Base-by-base conservation (phyloP, 2,329 filamentous ascomycete species). In the Periconia macrospinosa region DNA sequence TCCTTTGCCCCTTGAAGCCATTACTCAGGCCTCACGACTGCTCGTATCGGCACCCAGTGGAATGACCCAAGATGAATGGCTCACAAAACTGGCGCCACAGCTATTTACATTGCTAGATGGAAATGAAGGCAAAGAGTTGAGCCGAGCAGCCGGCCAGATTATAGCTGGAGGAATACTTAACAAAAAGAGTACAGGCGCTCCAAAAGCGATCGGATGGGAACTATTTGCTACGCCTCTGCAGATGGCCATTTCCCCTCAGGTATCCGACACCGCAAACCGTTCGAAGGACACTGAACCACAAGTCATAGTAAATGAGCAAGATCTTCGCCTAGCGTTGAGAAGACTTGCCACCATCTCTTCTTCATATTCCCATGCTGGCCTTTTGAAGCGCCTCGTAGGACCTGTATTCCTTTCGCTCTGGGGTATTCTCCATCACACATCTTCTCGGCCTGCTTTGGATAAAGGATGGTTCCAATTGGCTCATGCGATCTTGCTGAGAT, bases 131-230 rank as follows among this genome's bases (percentile, higher is more conserved):
- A 73, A 75, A 14, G 85, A 86, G 57, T 74, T 88, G 51, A 79
- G 79, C 45, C 84, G 79, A 64, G 84, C 81, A 11, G 83, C 84
- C 11, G 79, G 83, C 0, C 86, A 86, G 59, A 79, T 88, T 17
- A 85, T 88, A 57, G 84, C 84, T 1, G 87, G 84, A 63, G 87
- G 88, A 0, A 84, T 91, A 17, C 69, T 91, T 9, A 87, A 86
- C 2, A 83, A 81, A 53, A 86, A 80, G 62, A 77, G 81, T 23
- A 84, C 80, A 47, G 88, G 88, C 11, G 85, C 86, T 7, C 86
- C 86, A 46, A 86, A 85, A 73, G 76, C 60, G 58, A 56, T 62
- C 9, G 87, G 87, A 8, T 90, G 87, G 87, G 79, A 77, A 30
- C 73, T 79, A 0, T 86, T 89, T 59, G 83, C 83, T 2, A 77